These are phyloP conservation scores for Lipomyces starkeyi DNA, from an alignment of 805 yeast species.

Conservation along the genomic window DNA sequence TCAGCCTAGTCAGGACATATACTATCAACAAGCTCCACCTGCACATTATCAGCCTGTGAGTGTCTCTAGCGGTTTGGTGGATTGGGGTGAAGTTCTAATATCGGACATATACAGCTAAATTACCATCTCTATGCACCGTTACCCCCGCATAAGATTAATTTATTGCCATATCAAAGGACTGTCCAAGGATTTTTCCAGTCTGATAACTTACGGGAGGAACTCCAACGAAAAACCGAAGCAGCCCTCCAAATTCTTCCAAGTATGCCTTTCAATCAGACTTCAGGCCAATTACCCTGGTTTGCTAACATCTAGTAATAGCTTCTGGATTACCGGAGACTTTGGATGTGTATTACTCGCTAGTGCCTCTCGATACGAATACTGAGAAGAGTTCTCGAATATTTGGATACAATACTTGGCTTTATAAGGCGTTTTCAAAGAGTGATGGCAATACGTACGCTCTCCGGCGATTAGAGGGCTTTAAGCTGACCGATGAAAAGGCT, in stretches of 20 bases:
- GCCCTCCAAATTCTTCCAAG: slow-evolving; percentile 66
- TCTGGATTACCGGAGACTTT: slow-evolving; percentile 74
- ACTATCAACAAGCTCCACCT: slow-evolving; percentile 43
- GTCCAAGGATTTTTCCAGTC: slow-evolving; percentile 74
- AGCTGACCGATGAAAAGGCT: slow-evolving; percentile 61
- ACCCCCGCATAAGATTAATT: slow-evolving; percentile 71
- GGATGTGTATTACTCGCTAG: slow-evolving; percentile 82
- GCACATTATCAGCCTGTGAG: slow-evolving; percentile 39
- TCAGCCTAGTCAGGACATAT: slow-evolving; percentile 30
- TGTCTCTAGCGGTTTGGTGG: neutral
- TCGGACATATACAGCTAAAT: slow-evolving; percentile 52
- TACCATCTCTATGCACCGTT: slow-evolving; percentile 90
- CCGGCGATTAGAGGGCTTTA: slow-evolving; percentile 70
- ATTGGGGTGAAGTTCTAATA: neutral
- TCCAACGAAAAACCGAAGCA: slow-evolving; percentile 79
- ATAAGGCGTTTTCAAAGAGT: slow-evolving; percentile 76
- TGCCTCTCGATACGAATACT: slow-evolving; percentile 69
- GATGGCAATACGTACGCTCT: slow-evolving; percentile 82
- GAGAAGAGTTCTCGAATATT: slow-evolving; percentile 51
- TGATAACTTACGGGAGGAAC: slow-evolving; percentile 68
- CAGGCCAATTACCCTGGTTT: neutral
- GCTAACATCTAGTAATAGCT: slow-evolving; percentile 44
- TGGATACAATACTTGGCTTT: slow-evolving; percentile 65
- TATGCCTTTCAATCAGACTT: slow-evolving; percentile 12
- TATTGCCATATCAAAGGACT: slow-evolving; percentile 73